Conservation (phyloP, 1,284 basidiomycete species). For the Abortiporus biennis region DNA sequence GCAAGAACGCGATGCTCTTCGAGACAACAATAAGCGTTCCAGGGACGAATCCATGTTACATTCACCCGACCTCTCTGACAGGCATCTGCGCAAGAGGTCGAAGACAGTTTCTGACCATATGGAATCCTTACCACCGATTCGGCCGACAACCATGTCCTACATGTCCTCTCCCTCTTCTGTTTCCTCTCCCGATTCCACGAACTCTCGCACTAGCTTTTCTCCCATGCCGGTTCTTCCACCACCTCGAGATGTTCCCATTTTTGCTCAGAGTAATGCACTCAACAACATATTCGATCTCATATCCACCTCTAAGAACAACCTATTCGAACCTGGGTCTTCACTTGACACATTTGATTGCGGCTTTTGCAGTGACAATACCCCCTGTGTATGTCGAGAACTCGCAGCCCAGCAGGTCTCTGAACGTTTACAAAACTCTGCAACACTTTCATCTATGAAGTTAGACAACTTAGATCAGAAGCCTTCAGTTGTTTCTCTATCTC, state of each 20-base stretch:
- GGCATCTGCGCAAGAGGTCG: too few species aligned
- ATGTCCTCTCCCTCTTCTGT: conserved; percentile 33
- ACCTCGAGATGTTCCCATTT: conserved; percentile 22
- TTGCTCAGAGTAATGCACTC: conserved; percentile 21
- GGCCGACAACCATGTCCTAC: conserved; percentile 17
- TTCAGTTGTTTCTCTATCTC: conserved; percentile 7
- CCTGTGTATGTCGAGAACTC: conserved; percentile 71
- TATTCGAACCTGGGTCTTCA: conserved; percentile 27
- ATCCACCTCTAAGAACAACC: conserved; percentile 21
- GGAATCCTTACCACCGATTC: conserved; percentile 14
- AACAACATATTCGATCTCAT: conserved; percentile 29
- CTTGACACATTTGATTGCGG: conserved; percentile 49
- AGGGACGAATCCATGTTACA: conserved; percentile 39
- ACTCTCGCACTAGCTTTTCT: conserved; percentile 41
- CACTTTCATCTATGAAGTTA: conserved; percentile 26
- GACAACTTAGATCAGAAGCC: conserved; percentile 24
- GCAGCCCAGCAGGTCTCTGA: conserved; percentile 36
- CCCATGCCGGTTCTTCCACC: conserved; percentile 32
- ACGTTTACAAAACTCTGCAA: conserved; percentile 14
- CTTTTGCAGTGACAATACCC: conserved; percentile 62
- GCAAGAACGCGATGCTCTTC: conserved; percentile 29
- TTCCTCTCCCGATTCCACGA: conserved; percentile 48
- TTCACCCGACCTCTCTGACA: conserved; percentile 21
- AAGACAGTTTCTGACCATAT: too few species aligned
- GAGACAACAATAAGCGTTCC: conserved; percentile 47